Evolutionary conservation across 148 eudicot genomes (phyloP).

Genomic region (Vaccinium darrowii): DNA sequence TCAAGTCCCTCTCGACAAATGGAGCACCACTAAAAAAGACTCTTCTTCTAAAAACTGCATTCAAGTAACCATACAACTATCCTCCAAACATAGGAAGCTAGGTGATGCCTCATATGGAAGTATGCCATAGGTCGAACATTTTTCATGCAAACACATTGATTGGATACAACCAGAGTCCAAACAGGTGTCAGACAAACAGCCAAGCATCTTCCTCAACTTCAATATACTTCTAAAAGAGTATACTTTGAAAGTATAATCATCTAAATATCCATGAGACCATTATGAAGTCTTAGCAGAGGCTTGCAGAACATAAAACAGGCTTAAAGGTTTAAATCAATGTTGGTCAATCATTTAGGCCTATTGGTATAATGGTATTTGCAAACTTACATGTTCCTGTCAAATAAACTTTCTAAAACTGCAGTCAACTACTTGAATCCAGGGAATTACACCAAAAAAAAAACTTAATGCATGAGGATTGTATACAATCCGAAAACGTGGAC

Average conservation of each 20-base stretch:
- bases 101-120: not conserved
- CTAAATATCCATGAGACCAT: not conserved
- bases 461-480: not conserved
- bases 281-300: not conserved
- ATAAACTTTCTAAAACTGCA: not conserved
- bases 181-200: not conserved
- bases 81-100: slow-evolving; percentile 2
- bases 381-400: too few species aligned
- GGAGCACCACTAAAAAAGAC: slow-evolving; percentile 11
- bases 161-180: too few species aligned
- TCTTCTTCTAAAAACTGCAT: not conserved
- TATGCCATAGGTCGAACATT: not conserved
- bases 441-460: not conserved
- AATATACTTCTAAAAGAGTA: not conserved
- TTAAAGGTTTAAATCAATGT: not conserved
- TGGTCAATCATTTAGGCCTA: not conserved
- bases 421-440: not conserved
- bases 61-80: not conserved
- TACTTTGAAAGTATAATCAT: not conserved
- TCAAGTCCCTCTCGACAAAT: not conserved
- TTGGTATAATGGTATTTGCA: not conserved
- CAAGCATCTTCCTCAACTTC: not conserved
- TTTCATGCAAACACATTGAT: not conserved
- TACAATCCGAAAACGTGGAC: not conserved
- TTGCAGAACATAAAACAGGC: not conserved